Conservation (phyloP, 345 rosid genomes). For the Sisymbrium altissimum region DNA sequence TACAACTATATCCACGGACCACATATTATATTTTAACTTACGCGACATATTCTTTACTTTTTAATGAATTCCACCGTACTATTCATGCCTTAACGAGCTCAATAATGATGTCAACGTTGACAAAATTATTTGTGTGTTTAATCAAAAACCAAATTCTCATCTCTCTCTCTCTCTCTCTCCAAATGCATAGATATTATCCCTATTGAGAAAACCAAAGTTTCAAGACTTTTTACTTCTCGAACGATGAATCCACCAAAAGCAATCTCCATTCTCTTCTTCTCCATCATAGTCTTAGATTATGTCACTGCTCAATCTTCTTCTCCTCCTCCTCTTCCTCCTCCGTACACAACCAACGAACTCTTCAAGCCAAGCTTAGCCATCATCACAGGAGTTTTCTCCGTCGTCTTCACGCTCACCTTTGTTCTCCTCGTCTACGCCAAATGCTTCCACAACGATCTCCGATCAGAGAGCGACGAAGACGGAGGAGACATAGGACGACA, state of each 20-base stretch:
- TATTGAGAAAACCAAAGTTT: background rate
- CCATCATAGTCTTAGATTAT: conserved; percentile 7
- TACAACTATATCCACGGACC: background rate
- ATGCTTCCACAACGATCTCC: conserved; percentile 47
- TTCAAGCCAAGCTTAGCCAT: conserved; percentile 79
- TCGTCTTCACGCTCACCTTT: conserved; percentile 61
- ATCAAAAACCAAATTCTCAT: background rate
- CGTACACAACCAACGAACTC: conserved; percentile 22
- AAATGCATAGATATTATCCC: background rate
- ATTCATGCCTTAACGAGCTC: conserved; percentile 20
- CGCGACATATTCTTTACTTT: background rate
- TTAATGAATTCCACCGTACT: background rate
- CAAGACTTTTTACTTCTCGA: background rate
- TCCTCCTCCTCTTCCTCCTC: conserved; percentile 7
- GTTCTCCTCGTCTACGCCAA: conserved; percentile 66
- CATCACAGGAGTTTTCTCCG: conserved; percentile 59
- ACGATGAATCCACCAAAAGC: conserved; percentile 18
- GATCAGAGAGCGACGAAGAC: conserved; percentile 16
- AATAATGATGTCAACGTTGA: conserved; percentile 21
- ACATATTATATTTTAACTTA: background rate
- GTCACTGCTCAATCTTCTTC: conserved; percentile 23
- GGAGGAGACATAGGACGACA: background rate
- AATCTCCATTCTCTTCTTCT: conserved; percentile 15
- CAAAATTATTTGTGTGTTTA: background rate
- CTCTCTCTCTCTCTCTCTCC: conserved; percentile 3